phyloP scores from a whole-genome alignment of 169 alveolate genomes.

The Plasmodium chabaudi region DNA sequence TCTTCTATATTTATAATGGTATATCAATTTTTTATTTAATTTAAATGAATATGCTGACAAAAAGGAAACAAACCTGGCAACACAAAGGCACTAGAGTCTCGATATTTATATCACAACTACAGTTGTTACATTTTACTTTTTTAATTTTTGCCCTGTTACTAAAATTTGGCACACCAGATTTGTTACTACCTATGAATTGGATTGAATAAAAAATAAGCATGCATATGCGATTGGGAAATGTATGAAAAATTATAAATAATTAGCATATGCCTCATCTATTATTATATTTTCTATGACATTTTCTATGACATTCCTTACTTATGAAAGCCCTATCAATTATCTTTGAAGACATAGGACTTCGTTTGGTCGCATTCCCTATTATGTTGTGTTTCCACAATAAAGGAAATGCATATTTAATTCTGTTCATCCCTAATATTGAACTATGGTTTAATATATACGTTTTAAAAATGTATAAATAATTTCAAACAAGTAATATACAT shows the following conservation, averaged over 20 bases:
- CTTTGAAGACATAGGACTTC: background rate
- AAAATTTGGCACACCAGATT: background rate
- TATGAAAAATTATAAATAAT: background rate
- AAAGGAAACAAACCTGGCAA: conserved; percentile 26
- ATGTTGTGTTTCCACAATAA: conserved; percentile 57
- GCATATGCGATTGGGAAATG: background rate
- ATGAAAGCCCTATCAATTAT: conserved; percentile 1
- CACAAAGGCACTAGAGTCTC: conserved; percentile 24
- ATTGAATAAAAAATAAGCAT: background rate
- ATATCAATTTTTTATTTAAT: too few relatives aligned
- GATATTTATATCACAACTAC: conserved; percentile 15
- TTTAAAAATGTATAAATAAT: too few relatives aligned
- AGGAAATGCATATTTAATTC: conserved; percentile 12
- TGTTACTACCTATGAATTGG: conserved; percentile 15
- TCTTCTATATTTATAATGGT: too few relatives aligned
- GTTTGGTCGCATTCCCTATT: background rate
- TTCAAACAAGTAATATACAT: too few relatives aligned
- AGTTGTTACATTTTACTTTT: conserved; percentile 13
- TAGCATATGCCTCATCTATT: background rate
- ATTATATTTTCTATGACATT: too few relatives aligned
- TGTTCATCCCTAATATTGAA: conserved; percentile 18
- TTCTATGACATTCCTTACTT: conserved; percentile 3
- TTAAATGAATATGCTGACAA: background rate
- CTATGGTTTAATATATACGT: too few relatives aligned
- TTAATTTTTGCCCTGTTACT: conserved; percentile 5